Conservation (phyloP, 2,329 filamentous ascomycete genomes). For the Curvularia spicifera region DNA sequence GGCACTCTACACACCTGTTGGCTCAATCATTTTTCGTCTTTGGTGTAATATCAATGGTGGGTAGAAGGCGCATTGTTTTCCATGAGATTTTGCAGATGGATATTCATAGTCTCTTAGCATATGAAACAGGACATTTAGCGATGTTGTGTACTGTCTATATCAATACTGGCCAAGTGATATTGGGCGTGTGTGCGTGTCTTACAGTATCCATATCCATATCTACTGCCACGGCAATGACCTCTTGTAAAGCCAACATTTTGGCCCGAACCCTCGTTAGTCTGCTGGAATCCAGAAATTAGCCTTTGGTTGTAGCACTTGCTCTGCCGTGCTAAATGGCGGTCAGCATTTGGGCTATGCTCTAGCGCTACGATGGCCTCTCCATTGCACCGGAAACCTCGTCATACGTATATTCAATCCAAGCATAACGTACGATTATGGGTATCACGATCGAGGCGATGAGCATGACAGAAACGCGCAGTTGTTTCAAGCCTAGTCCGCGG, state of each 20-base stretch:
- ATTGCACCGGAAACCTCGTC: not conserved
- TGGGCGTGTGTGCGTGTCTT: not conserved
- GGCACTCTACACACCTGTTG: not conserved
- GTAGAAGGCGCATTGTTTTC: not conserved
- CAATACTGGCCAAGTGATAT: not conserved
- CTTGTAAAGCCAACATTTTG: no score
- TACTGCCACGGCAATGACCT: not conserved
- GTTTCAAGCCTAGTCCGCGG: not conserved
- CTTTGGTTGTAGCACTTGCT: not conserved
- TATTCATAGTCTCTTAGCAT: not conserved
- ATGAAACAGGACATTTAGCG: not conserved
- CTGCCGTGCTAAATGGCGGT: not conserved
- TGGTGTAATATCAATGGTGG: not conserved
- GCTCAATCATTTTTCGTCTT: not conserved
- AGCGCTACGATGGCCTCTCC: not conserved
- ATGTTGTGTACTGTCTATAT: not conserved
- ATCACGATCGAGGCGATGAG: not conserved
- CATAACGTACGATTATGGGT: not conserved
- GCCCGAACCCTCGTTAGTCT: not conserved
- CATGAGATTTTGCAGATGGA: not conserved
- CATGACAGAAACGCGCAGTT: no score
- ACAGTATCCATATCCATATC: not conserved
- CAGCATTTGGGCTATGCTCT: not conserved
- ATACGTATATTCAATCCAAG: not conserved
- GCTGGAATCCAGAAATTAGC: not conserved